phyloP scores from a whole-genome alignment of 1,284 basidiomycete species.

The Schizophyllum amplum region DNA sequence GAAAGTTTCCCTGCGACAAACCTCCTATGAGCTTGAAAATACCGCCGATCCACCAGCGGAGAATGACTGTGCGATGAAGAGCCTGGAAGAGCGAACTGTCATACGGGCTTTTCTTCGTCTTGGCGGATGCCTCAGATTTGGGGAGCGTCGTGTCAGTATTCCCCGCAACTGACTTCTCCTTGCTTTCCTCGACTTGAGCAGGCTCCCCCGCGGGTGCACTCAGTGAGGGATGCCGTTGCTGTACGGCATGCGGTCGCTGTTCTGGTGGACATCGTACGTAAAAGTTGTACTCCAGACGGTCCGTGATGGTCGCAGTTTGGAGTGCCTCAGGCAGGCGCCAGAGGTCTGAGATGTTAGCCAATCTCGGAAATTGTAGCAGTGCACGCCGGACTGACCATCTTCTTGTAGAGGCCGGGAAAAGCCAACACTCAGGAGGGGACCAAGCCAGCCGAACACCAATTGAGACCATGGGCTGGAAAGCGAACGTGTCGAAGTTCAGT shows the following conservation, averaged over 20 bases:
- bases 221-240: constrained; percentile 9
- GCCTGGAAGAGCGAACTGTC: constrained; percentile 56
- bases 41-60: constrained; percentile 46
- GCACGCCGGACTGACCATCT: constrained; percentile 34
- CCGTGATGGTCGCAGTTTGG: constrained; percentile 32
- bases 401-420: constrained; percentile 47
- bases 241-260: constrained; percentile 29
- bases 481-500: neutral
- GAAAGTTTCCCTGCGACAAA: constrained; percentile 15
- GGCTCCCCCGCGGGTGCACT: neutral
- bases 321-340: constrained; percentile 37
- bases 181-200: constrained; percentile 7
- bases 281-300: constrained; percentile 37
- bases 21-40: constrained; percentile 47
- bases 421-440: constrained; percentile 43
- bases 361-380: neutral
- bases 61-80: constrained; percentile 47
- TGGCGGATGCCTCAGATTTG: constrained; percentile 1
- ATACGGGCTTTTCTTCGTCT: constrained; percentile 23
- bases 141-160: too few species aligned
- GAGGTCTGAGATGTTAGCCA: constrained; percentile 40
- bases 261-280: constrained; percentile 41
- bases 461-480: constrained; percentile 32
- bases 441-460: constrained; percentile 42
- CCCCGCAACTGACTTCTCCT: neutral